Evolutionary conservation across 345 rosid genomes (phyloP), one percentile per base, ranked within the genome.

Genomic region (Populus ilicifolia): DNA sequence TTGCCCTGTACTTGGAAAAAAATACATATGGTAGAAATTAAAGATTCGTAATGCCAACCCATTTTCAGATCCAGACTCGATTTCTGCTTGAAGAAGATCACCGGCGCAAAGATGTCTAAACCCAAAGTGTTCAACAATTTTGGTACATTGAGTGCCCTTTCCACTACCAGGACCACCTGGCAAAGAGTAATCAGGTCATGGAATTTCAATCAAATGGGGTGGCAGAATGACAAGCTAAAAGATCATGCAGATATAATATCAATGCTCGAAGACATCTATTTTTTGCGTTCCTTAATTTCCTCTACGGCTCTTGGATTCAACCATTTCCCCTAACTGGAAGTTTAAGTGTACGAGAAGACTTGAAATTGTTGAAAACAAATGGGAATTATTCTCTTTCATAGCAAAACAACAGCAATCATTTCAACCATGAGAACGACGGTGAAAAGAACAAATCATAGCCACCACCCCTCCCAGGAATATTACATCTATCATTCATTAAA

Each of bases 131-230:
- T 88, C 29, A 2, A 88, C 90, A 72, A 93, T 80, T 43, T 90
- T 90, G 43, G 86, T 88, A 83, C 97, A 90, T 74, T 92, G 97
- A 48, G 97, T 92, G 36, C 97, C 95, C 82, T 92, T 93, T 69
- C 96, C 97, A 80, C 97, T 90, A 76, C 94, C 78, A 2, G 78
- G 82, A 50, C 75, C 82, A 39, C 82, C 82, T 80, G 41, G 41
- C 17, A 29, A 35, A 23, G 2, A 17, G 8, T 16, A 16, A 16
- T 0, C 50, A 38, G 29, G 9, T 38, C 11, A 39, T 68, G 27
- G 43, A 35, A 48, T 70, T 46, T 27, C 61, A 35, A 3, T 23
- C 16, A 20, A 39, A 14, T 25, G 50, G n/a, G 41, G 21, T 21
- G 27, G 50, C 10, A 36, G 43, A 35, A 12, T 63, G 59, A 43